These are phyloP conservation scores for Paecilomyces formosus DNA, from an alignment of 2,329 filamentous ascomycete species.

Conservation along the genomic window DNA sequence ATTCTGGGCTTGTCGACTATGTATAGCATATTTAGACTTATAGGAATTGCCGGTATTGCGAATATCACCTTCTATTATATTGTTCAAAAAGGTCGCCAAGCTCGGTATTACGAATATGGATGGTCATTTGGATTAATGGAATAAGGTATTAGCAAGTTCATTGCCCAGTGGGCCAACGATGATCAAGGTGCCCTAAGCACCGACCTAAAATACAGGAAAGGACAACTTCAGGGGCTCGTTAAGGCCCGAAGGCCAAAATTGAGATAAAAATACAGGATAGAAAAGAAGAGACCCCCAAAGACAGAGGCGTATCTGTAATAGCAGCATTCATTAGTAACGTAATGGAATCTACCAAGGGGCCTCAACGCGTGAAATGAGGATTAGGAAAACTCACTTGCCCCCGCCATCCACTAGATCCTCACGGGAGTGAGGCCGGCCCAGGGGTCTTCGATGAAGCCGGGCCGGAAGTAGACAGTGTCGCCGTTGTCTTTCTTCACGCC, in stretches of 20 bases:
- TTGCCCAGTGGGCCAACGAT: background rate
- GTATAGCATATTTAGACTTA: background rate
- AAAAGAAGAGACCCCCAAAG: background rate
- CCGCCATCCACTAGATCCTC: background rate
- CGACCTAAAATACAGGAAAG: background rate
- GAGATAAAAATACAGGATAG: background rate
- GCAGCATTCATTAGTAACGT: background rate
- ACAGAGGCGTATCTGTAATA: background rate
- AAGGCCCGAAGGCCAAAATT: background rate
- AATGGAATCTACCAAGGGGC: background rate
- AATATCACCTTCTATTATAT: background rate
- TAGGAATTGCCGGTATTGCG: background rate
- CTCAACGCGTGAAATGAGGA: no score
- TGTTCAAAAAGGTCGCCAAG: background rate
- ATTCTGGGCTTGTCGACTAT: background rate
- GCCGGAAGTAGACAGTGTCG: constrained; percentile 15
- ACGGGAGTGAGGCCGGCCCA: constrained; percentile 7
- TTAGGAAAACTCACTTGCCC: background rate
- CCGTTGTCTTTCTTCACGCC: constrained; percentile 11
- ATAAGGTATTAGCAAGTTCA: background rate
- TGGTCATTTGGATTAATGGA: background rate
- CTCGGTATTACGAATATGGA: background rate
- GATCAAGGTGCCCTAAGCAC: background rate
- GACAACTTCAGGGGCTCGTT: background rate
- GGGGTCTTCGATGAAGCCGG: constrained; percentile 15